Evolutionary conservation across 768 basidiomycete species (phyloP).

Genomic region (Termitomyces sp.): DNA sequence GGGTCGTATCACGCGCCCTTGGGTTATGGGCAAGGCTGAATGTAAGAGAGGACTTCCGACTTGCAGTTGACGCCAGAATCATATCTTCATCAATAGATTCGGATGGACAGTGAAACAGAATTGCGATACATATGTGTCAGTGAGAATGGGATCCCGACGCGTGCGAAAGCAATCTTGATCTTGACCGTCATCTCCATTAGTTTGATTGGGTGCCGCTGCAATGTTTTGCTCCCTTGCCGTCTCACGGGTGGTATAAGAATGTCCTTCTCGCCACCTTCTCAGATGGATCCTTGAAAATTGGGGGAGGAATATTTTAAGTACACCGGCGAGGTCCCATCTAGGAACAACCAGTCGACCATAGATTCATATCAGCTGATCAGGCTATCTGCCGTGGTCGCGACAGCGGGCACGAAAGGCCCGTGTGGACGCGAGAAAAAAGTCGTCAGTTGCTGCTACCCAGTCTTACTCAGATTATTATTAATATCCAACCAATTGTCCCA

Average conservation of each 20-base stretch:
- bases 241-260: neutral
- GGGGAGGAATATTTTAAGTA: neutral
- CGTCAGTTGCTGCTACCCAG: neutral
- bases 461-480: conserved; percentile 1
- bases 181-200: neutral
- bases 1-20: neutral
- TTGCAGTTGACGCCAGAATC: neutral
- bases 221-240: too few relatives aligned
- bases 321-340: neutral
- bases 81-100: neutral
- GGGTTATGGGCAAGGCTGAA: neutral
- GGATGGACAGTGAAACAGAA: neutral
- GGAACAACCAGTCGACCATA: neutral
- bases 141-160: neutral
- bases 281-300: neutral
- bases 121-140: neutral
- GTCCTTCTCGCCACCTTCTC: neutral
- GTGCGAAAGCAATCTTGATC: neutral
- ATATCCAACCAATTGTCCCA: neutral
- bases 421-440: neutral
- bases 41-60: neutral
- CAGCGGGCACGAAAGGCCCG: neutral
- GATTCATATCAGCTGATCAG: neutral
- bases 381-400: neutral
- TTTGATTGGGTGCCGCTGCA: too few relatives aligned